Percentiles rank a stretch among this genome's conserved stretches.
Evolutionary conservation across 768 basidiomycete species (phyloP).

Genomic region (Hemileccinum rubropunctum): DNA sequence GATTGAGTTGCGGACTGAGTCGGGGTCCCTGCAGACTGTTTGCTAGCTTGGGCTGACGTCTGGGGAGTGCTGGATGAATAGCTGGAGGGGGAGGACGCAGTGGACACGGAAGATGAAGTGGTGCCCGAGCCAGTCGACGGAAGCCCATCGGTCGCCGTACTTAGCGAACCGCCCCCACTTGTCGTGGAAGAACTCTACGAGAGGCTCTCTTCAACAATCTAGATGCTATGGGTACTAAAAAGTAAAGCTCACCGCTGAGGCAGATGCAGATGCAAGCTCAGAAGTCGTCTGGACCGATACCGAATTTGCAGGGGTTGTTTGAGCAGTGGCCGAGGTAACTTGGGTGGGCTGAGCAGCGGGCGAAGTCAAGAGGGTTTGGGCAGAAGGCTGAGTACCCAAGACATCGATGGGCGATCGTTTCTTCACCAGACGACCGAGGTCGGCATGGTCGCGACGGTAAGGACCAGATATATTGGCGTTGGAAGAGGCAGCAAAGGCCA

Average conservation of each 20-base stretch:
- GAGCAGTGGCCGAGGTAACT: conserved; percentile 9
- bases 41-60: conserved; percentile 15
- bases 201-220: conserved; percentile 2
- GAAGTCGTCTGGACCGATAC: conserved; percentile 13
- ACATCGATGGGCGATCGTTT: conserved; percentile 47
- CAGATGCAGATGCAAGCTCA: conserved; percentile 9
- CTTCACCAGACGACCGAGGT: conserved; percentile 64
- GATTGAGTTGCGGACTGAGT: conserved; percentile 62
- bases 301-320: conserved; percentile 15
- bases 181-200: conserved; percentile 15
- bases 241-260: conserved; percentile 20
- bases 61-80: conserved; percentile 13
- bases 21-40: conserved; percentile 33
- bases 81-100: conserved; percentile 16
- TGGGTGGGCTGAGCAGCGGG: conserved; percentile 27
- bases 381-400: background rate
- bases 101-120: conserved; percentile 16
- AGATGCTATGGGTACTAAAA: background rate
- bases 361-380: conserved; percentile 4
- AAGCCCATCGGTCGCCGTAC: conserved; percentile 10
- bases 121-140: conserved; percentile 17
- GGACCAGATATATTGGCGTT: conserved; percentile 44
- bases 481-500: conserved; percentile 45
- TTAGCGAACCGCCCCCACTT: conserved; percentile 2
- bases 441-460: conserved; percentile 53